These are phyloP conservation scores for Metarhizium brunneum DNA, from an alignment of 2,329 filamentous ascomycete genomes.

Conservation along the genomic window DNA sequence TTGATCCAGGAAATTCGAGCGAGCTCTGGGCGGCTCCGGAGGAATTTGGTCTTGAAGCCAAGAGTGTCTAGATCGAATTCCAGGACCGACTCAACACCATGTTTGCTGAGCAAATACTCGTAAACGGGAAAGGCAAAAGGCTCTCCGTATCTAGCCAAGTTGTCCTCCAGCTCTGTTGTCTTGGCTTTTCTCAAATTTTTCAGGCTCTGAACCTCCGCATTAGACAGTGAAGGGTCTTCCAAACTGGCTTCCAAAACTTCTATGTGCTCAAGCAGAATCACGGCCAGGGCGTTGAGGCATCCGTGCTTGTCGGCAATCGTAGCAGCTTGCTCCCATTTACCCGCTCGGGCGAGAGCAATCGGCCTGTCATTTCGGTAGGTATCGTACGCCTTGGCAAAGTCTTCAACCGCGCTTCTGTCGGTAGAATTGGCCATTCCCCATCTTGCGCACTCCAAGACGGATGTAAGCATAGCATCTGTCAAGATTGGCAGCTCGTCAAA, in stretches of 20 bases:
- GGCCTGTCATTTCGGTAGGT: conserved; percentile 43
- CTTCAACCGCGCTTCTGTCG: conserved; percentile 31
- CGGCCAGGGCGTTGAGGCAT: conserved; percentile 44
- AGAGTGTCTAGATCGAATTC: conserved; percentile 60
- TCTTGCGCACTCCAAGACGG: conserved; percentile 42
- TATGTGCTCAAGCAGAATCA: conserved; percentile 46
- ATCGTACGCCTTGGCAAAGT: conserved; percentile 38
- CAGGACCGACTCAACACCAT: conserved; percentile 59
- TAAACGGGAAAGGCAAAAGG: conserved; percentile 71
- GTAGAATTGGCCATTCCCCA: conserved; percentile 36
- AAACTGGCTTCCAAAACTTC: conserved; percentile 24
- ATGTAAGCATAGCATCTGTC: conserved; percentile 45
- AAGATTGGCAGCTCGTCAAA: conserved; percentile 39
- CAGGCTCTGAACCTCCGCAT: conserved; percentile 18
- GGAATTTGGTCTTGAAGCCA: conserved; percentile 66
- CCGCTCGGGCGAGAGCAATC: conserved; percentile 42
- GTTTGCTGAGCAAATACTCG: conserved; percentile 61
- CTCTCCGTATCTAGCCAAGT: conserved; percentile 56
- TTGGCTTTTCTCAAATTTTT: conserved; percentile 29
- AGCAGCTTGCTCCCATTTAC: conserved; percentile 50
- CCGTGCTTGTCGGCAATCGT: conserved; percentile 48
- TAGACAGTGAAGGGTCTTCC: conserved; percentile 17
- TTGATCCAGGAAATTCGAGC: conserved; percentile 91
- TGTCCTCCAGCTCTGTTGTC: conserved; percentile 34
- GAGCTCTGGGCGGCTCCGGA: conserved; percentile 62